Evolutionary conservation across 371 early-diverging fungal genomes (phyloP).

Genomic region (Capniomyces stellatus): DNA sequence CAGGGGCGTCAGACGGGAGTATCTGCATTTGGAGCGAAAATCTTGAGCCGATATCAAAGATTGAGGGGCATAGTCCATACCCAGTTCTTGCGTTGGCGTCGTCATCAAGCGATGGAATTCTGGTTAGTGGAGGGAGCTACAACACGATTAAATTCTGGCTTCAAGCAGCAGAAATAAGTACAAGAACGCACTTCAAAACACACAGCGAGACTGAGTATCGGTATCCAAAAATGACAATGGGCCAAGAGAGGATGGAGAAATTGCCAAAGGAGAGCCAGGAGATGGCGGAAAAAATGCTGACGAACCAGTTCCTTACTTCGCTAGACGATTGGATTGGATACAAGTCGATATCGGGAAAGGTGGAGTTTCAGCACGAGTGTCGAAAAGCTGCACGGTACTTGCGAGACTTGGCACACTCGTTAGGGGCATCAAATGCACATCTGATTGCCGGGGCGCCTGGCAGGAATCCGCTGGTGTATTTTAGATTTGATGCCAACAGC

Average conservation of each 20-base stretch:
- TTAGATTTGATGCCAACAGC: conserved; percentile 33
- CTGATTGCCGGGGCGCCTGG: conserved; percentile 44
- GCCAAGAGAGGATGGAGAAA: no score
- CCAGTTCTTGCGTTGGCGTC: conserved; percentile 44
- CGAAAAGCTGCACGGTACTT: conserved; percentile 54
- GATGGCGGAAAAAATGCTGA: conserved; percentile 6
- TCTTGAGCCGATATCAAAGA: conserved; percentile 40
- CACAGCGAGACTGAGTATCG: no score
- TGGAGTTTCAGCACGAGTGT: conserved; percentile 49
- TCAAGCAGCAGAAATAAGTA: neutral
- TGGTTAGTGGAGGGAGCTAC: conserved; percentile 52
- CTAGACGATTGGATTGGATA: conserved; percentile 51
- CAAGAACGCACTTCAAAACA: neutral
- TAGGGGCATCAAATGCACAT: conserved; percentile 44
- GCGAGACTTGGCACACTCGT: conserved; percentile 42
- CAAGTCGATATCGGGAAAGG: conserved; percentile 45
- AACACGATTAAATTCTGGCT: conserved; percentile 40
- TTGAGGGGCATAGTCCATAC: conserved; percentile 35
- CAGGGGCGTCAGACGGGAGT: conserved; percentile 56
- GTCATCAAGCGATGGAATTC: conserved; percentile 24
- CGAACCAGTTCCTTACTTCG: conserved; percentile 39
- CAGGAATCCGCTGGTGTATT: conserved; percentile 58
- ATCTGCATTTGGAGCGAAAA: conserved; percentile 60
- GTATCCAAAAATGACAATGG: no score
- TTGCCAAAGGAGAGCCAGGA: no score